phyloP scores from a whole-genome alignment of 441 rosid genomes.

The Adansonia madagascariensis region DNA sequence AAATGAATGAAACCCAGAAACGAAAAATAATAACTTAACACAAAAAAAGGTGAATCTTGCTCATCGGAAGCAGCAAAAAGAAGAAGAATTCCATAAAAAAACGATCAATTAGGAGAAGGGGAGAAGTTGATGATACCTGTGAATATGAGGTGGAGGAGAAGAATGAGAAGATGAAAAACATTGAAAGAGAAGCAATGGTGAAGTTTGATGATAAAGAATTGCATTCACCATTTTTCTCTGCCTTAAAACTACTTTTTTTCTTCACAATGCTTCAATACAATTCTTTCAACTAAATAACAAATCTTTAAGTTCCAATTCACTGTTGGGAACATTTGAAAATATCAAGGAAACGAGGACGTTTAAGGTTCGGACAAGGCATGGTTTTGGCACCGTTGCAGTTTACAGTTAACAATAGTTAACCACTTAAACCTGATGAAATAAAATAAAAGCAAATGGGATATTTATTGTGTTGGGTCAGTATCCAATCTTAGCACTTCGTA shows the following conservation, averaged over 20 bases:
- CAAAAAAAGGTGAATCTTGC: not conserved
- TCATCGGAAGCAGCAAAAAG: not conserved
- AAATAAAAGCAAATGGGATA: not conserved
- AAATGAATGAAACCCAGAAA: conserved; percentile 11
- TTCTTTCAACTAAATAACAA: not conserved
- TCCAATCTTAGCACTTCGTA: not conserved
- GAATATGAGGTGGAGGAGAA: conserved; percentile 10
- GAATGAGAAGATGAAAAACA: conserved; percentile 17
- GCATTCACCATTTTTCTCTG: conserved; percentile 20
- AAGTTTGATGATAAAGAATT: conserved; percentile 19
- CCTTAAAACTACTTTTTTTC: not conserved
- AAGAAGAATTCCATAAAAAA: not conserved
- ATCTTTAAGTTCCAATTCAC: not conserved
- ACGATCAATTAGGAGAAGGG: not conserved
- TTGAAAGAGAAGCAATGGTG: conserved; percentile 24
- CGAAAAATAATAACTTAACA: not conserved
- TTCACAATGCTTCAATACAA: not conserved
- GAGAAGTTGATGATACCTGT: conserved; percentile 19
- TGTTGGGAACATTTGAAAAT: conserved; percentile 19
- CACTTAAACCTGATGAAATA: not conserved
- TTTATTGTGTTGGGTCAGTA: not conserved
- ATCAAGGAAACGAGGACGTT: conserved; percentile 10
- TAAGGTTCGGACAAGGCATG: not conserved
- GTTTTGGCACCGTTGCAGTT: not conserved
- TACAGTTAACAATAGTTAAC: not conserved